Conservation (phyloP, 148 eudicot genomes). For the Pouteria glomerata region DNA sequence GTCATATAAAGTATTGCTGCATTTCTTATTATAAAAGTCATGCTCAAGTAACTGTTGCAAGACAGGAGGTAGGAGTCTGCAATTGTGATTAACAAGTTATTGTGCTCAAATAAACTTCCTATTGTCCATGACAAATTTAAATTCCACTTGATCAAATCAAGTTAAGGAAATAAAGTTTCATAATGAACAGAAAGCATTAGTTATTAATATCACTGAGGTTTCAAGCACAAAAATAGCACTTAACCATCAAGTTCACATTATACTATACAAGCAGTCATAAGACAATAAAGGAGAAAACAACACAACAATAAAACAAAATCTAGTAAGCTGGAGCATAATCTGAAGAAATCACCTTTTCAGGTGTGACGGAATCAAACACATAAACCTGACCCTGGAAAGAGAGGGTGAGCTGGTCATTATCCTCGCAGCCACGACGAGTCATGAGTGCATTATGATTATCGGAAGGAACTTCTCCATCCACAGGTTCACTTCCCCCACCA, state of each 20-base stretch:
- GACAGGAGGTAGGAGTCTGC: no score
- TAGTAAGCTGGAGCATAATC: background rate
- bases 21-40: background rate
- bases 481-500: constrained; percentile 34
- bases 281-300: background rate
- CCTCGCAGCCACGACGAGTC: constrained; percentile 25
- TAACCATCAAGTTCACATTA: background rate
- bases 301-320: background rate
- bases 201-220: background rate
- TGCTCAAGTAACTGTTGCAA: background rate
- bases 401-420: constrained; percentile 69
- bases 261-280: background rate
- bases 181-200: background rate
- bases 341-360: constrained; percentile 51
- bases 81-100: no score
- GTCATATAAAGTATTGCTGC: background rate
- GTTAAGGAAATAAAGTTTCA: background rate
- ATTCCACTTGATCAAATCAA: background rate
- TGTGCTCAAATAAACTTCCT: no score
- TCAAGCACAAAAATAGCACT: background rate
- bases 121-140: background rate
- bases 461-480: constrained; percentile 48
- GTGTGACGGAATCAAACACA: constrained; percentile 72
- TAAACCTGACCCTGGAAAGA: constrained; percentile 82
- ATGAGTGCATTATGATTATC: constrained; percentile 41